Evolutionary conservation across 352 stramenopile genomes (phyloP), one percentile per base, ranked within the genome.

Genomic region (Lagenidium giganteum): DNA sequence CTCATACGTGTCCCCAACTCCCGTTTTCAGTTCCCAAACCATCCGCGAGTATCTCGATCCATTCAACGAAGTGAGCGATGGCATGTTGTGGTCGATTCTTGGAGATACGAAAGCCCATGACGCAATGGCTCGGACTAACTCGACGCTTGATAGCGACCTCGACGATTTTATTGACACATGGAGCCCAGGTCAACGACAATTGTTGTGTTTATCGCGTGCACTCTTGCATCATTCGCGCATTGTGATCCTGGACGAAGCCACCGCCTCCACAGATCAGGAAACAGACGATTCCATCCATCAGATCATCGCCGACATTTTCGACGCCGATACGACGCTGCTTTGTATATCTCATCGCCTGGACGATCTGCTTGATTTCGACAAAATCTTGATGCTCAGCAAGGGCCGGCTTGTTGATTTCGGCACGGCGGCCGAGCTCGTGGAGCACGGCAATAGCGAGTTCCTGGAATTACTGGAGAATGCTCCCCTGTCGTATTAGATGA

Each of bases 161-260:
- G 45, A 57, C 16, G 84, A 97, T 38, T 79, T 85, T 20, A 93
- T 96, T 14, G 54, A 44, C 5, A 97, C 98, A 39, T 96, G 96
- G 40, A 91, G 61, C 47, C 81, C 94, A 22, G 96, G 96, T 4
- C 86, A 99, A 60, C 65, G 94, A 0, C 95, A 98, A 60, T 58
- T 99, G 12, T 54, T 99, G 0, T 97, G 91, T 49, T 65, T 99
- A 25, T 95, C 85, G 22, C 57, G 96, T 26, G 94, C 95, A 5
- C 60, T 98, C 20, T 56, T 98, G 14, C 59, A 77, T 4, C 70
- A 93, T 13, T 83, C 86, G 4, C 48, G 54, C 9, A 89, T 98
- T 24, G 58, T 99, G 14, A 67, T 98, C 4, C 86, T 98, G 52
- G 96, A 99, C 44, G 96, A 99, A 70, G 94, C 94, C 5, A 98